Conservation (phyloP, 2,329 filamentous ascomycete genomes). For the Xylariaceae sp. region DNA sequence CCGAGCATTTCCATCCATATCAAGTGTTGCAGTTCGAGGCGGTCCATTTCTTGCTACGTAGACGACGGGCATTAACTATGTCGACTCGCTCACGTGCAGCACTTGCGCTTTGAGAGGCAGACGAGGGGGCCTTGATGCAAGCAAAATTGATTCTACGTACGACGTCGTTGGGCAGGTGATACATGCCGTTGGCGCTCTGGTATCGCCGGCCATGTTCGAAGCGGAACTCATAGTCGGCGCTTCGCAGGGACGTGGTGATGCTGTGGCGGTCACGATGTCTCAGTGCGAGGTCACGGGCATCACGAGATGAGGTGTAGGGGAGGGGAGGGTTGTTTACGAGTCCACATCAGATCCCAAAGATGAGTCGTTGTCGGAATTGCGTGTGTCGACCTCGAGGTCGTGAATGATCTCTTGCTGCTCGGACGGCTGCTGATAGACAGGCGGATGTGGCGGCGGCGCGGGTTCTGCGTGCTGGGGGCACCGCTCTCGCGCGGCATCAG, state of each 20-base stretch:
- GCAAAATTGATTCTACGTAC: constrained; percentile 9
- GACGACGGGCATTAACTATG: neutral
- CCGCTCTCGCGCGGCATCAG: too few species aligned
- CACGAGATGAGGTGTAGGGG: neutral
- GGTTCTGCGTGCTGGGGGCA: too few species aligned
- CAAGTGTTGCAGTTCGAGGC: constrained; percentile 17
- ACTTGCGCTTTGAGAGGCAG: too few species aligned
- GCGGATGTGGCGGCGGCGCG: too few species aligned
- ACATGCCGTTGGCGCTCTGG: constrained; percentile 14
- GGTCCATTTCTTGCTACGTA: constrained; percentile 15
- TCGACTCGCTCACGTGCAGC: too few species aligned
- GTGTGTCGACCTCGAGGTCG: constrained; percentile 13
- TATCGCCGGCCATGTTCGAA: constrained; percentile 14
- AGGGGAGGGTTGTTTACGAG: constrained; percentile 6
- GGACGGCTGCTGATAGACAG: too few species aligned
- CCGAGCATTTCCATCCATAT: constrained; percentile 15
- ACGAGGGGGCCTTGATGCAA: too few species aligned
- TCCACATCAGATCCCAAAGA: constrained; percentile 14
- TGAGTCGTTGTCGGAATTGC: constrained; percentile 11
- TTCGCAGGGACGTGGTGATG: constrained; percentile 13
- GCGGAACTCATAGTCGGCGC: constrained; percentile 9
- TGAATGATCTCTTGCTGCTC: constrained; percentile 4
- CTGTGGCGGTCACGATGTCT: constrained; percentile 1
- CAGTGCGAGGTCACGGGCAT: too few species aligned
- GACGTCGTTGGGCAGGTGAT: constrained; percentile 16